Evolutionary conservation across 768 basidiomycete species (phyloP).

Genomic region (Xerocomus brunneocitrinus): DNA sequence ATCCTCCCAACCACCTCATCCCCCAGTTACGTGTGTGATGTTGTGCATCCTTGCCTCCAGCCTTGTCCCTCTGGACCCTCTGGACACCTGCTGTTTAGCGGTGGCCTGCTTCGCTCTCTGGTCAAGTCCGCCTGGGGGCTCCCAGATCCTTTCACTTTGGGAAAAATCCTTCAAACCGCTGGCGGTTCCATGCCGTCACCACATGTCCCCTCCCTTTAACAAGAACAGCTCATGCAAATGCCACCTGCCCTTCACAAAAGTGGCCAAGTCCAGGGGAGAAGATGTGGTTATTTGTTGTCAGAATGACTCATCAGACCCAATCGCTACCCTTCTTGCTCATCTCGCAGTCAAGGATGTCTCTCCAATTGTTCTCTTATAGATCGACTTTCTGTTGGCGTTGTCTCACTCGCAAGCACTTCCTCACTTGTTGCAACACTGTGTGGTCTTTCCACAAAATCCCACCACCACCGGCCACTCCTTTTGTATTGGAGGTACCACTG

Average conservation of each 20-base stretch:
- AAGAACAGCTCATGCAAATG: background rate
- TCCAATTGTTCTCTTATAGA: background rate
- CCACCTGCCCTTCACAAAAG: constrained; percentile 17
- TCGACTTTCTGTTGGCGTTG: constrained; percentile 2
- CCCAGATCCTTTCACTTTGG: background rate
- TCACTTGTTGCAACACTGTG: constrained; percentile 26
- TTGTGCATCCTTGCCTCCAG: background rate
- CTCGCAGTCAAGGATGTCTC: constrained; percentile 3
- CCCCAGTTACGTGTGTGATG: constrained; percentile 23
- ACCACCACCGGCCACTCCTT: constrained; percentile 29
- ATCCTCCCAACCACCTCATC: constrained; percentile 5
- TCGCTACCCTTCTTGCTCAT: constrained; percentile 12
- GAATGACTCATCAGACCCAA: constrained; percentile 14
- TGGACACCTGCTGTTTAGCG: background rate
- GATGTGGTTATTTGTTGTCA: constrained; percentile 33
- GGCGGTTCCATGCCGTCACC: background rate
- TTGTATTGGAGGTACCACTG: constrained; percentile 32
- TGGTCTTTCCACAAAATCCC: constrained; percentile 11
- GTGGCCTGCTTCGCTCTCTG: background rate
- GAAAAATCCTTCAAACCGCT: background rate
- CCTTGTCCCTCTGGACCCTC: background rate
- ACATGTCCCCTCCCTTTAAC: background rate
- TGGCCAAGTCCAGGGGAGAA: constrained; percentile 19
- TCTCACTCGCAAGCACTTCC: constrained; percentile 17
- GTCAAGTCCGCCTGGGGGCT: background rate